Base-by-base conservation (phyloP, 1,139 yeast species). In the Debaryomyces psychrophilus region DNA sequence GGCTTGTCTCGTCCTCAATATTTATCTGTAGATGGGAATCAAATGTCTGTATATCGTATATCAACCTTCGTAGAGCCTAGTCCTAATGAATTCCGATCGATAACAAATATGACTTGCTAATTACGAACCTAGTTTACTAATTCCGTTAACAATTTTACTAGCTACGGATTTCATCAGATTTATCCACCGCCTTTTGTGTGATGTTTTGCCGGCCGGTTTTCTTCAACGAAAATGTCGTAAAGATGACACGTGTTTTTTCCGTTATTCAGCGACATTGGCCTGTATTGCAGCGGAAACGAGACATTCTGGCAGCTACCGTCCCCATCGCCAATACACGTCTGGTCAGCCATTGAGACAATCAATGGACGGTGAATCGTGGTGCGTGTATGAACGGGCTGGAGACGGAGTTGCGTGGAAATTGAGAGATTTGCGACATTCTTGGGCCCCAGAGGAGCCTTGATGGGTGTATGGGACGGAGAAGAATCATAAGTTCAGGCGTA, bases 91-190 rank as follows among this genome's bases (percentile, higher is more conserved):
- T 38, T 17, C 28, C 17, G 8, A 38, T 28, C 31, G 26, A 38
- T 29, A 26, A 7, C 26, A 29, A 38, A 28, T 38, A 38, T 28
- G 27, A 9, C 18, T 26, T 20, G 35, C 17, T 18, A 28, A n/a
- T 12, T 35, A 20, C n/a, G 25, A 20, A 14, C 34, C 33, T 41
- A 18, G 18, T 41, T 22, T 22, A 41, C 36, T 39, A 28, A 22
- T 26, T 25, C 18, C 22, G 14, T 40, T 41, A 29, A 28, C 28
- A 12, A 34, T 34, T 27, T 18, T 27, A 17, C 20, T 25, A 40
- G 31, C 18, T 39, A 33, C 36, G 34, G 44, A 36, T 28, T 31
- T 20, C 44, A 42, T 42, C 39, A 37, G 29, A 42, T 20, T 38
- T 8, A 12, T 14, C 26, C 18, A 20, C 11, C 20, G 34, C 5